A percentile compares a stretch with the other conserved stretches of the same genome.
phyloP scores from a whole-genome alignment of 1,284 basidiomycete species.

The Ceratobasidium sp. region DNA sequence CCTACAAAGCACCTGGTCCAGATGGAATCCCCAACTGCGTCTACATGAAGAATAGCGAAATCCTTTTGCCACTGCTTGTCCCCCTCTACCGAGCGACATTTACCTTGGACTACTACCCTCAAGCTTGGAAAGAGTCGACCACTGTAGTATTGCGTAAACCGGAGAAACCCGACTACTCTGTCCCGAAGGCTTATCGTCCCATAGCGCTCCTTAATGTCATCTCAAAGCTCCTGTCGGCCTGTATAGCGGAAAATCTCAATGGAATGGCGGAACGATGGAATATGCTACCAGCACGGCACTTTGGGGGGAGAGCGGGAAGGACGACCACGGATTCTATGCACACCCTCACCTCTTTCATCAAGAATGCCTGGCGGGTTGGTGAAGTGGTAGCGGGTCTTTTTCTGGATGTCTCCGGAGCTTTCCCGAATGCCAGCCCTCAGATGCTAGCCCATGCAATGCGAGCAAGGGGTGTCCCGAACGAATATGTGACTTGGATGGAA shows the following conservation, averaged over 20 bases:
- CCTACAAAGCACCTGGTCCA: slow-evolving; percentile 55
- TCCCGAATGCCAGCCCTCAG: slow-evolving; percentile 51
- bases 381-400: slow-evolving; percentile 41
- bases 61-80: slow-evolving; percentile 51
- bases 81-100: slow-evolving; percentile 31
- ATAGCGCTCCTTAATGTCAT: slow-evolving; percentile 44
- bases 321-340: slow-evolving; percentile 41
- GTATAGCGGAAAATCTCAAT: slow-evolving; percentile 8
- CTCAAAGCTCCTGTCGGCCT: slow-evolving; percentile 33
- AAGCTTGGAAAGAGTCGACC: slow-evolving; percentile 25
- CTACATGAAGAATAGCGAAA: slow-evolving; percentile 49
- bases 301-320: slow-evolving; percentile 41
- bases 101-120: slow-evolving; percentile 31
- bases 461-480: slow-evolving; percentile 50
- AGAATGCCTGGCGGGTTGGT: slow-evolving; percentile 44
- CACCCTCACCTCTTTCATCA: slow-evolving; percentile 25
- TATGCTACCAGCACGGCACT: slow-evolving; percentile 38
- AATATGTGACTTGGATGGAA: slow-evolving; percentile 45
- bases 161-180: slow-evolving; percentile 40
- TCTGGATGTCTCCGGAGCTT: slow-evolving; percentile 49
- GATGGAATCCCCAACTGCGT: slow-evolving; percentile 56
- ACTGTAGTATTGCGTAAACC: slow-evolving; percentile 43
- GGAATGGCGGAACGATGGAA: slow-evolving; percentile 18
- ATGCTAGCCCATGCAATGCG: slow-evolving; percentile 53
- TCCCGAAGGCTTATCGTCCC: slow-evolving; percentile 43